phyloP scores from a whole-genome alignment of 108 stramenopile species.

The Nitzschia inconspicua region DNA sequence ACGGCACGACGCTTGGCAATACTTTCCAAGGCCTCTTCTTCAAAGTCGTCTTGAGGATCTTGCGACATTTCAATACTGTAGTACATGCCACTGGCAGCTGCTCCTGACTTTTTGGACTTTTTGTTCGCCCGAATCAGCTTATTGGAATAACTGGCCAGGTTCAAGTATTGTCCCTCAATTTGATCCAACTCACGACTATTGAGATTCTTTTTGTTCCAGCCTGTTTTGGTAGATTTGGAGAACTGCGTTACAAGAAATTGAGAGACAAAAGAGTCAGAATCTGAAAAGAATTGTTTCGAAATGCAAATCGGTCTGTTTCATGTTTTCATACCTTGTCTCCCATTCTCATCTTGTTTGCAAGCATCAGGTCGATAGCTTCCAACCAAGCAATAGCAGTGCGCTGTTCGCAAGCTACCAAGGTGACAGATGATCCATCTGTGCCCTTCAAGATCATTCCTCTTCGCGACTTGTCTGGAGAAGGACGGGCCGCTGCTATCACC shows the following conservation, averaged over 20 bases:
- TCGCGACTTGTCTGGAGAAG: constrained; percentile 43
- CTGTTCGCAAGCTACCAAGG: constrained; percentile 79
- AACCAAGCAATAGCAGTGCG: constrained; percentile 81
- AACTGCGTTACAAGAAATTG: neutral
- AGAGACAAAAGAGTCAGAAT: neutral
- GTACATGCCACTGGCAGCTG: constrained; percentile 63
- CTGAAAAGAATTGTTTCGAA: neutral
- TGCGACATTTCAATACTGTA: constrained; percentile 52
- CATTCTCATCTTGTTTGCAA: constrained; percentile 38
- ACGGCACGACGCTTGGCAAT: constrained; percentile 87
- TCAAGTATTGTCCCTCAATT: constrained; percentile 78
- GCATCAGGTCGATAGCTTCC: constrained; percentile 79
- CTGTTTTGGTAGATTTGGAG: neutral
- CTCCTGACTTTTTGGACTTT: constrained; percentile 16
- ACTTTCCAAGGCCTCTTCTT: constrained; percentile 76
- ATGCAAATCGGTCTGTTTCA: neutral
- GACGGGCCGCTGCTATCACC: constrained; percentile 49
- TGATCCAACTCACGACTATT: constrained; percentile 52
- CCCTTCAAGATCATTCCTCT: constrained; percentile 57
- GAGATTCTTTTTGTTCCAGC: constrained; percentile 44
- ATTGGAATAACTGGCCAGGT: constrained; percentile 77
- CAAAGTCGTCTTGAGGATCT: constrained; percentile 58
- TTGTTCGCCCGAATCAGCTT: constrained; percentile 70
- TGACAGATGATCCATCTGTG: constrained; percentile 35
- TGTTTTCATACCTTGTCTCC: neutral